phyloP scores from a whole-genome alignment of 2,329 filamentous ascomycete species.

The Periconia macrospinosa region DNA sequence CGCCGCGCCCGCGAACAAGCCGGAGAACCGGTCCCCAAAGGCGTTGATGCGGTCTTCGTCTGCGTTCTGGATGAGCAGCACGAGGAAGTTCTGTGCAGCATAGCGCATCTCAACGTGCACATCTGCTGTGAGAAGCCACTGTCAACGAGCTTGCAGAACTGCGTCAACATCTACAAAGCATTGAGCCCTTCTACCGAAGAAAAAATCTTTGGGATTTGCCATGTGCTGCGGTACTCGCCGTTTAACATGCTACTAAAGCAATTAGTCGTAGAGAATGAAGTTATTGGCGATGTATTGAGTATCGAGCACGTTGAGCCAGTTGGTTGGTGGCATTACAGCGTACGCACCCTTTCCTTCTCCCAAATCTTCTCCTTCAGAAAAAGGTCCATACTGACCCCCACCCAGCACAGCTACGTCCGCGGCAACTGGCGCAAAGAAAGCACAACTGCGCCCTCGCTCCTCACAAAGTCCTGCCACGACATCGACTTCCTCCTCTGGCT shows the following conservation, averaged over 20 bases:
- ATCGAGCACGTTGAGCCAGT: constrained; percentile 93
- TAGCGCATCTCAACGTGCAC: constrained; percentile 72
- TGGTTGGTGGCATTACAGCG: constrained; percentile 90
- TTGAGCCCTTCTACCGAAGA: constrained; percentile 38
- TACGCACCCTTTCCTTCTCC: constrained; percentile 26
- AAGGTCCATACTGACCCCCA: no score
- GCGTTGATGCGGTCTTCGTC: constrained; percentile 63
- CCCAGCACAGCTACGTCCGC: constrained; percentile 40
- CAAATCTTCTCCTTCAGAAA: no score
- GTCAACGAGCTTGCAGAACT: constrained; percentile 76
- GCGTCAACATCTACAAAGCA: constrained; percentile 70
- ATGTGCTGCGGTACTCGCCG: constrained; percentile 90
- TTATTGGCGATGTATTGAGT: constrained; percentile 82
- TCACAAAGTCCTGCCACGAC: constrained; percentile 96
- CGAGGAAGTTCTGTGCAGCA: constrained; percentile 73
- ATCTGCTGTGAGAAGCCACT: constrained; percentile 96
- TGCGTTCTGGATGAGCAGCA: constrained; percentile 89
- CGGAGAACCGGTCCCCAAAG: constrained; percentile 28
- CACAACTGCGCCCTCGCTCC: constrained; percentile 74
- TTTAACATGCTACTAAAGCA: constrained; percentile 85
- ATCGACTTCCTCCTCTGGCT: constrained; percentile 93
- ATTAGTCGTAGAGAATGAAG: constrained; percentile 71
- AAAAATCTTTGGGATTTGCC: constrained; percentile 82
- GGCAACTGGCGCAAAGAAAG: constrained; percentile 91
- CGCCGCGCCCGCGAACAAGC: constrained; percentile 56